Conservation (phyloP, 192 early-diverging fungal species). For the Coemansia sp. region DNA sequence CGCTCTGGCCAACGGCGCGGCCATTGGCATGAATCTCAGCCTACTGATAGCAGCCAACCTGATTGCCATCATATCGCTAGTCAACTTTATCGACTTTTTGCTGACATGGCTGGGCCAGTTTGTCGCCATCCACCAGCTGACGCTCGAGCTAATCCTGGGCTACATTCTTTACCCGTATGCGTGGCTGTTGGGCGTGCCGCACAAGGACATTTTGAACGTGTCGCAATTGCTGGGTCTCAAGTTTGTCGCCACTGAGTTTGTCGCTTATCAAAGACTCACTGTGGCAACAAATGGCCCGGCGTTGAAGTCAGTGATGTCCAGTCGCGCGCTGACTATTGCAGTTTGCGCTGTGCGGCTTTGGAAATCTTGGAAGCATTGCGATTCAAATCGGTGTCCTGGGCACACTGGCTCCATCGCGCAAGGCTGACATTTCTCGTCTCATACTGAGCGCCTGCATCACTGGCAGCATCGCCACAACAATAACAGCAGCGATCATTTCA, state of each 20-base stretch:
- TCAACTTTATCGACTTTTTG: slow-evolving; percentile 66
- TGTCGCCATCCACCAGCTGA: slow-evolving; percentile 59
- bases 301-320: slow-evolving; percentile 39
- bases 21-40: slow-evolving; percentile 73
- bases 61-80: slow-evolving; percentile 73
- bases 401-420: slow-evolving; percentile 70
- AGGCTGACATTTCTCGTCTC: slow-evolving; percentile 68
- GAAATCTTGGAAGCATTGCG: slow-evolving; percentile 82
- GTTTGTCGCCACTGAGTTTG: slow-evolving; percentile 87
- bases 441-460: slow-evolving; percentile 78
- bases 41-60: slow-evolving; percentile 76
- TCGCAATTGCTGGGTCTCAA: slow-evolving; percentile 72
- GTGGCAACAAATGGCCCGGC: slow-evolving; percentile 14
- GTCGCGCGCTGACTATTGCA: slow-evolving; percentile 58
- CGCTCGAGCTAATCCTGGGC: slow-evolving; percentile 68
- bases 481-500: slow-evolving; percentile 81
- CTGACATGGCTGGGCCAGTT: slow-evolving; percentile 72
- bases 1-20: slow-evolving; percentile 80
- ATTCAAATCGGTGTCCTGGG: slow-evolving; percentile 77
- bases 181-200: slow-evolving; percentile 67
- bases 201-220: slow-evolving; percentile 51
- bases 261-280: slow-evolving; percentile 63
- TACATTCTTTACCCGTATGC: slow-evolving; percentile 79
- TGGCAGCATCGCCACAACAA: slow-evolving; percentile 76
- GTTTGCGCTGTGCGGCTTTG: slow-evolving; percentile 85